phyloP scores from a whole-genome alignment of 305 asterid species.

The Rubia peregrina region DNA sequence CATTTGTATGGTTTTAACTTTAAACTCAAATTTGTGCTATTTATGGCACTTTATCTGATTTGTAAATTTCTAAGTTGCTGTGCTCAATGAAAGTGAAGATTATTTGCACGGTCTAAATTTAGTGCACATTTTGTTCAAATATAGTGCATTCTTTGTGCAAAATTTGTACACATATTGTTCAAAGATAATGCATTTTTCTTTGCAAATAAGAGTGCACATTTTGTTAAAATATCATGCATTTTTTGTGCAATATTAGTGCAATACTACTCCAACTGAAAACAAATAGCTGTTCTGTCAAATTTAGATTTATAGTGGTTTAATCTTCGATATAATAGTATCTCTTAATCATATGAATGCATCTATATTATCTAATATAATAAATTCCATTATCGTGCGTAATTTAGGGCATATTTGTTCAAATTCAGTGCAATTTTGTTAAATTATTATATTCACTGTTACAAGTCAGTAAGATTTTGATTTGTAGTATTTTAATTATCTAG shows the following conservation, averaged over 20 bases:
- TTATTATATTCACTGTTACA: not conserved
- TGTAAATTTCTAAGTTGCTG: not conserved
- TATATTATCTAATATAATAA: not conserved
- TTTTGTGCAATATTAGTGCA: not conserved
- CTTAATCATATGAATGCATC: not conserved
- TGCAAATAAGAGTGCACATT: constrained; percentile 2
- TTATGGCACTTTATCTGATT: not conserved
- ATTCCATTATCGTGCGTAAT: not conserved
- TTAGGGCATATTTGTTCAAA: not conserved
- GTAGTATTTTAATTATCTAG: not conserved
- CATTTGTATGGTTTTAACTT: not conserved
- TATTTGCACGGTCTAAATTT: not conserved
- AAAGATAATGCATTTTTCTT: not conserved
- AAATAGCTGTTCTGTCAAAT: not conserved
- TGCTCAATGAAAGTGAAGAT: not conserved
- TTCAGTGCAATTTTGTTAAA: not conserved
- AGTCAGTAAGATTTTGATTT: not conserved
- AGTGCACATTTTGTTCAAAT: not conserved
- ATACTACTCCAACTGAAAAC: not conserved
- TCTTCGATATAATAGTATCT: not conserved
- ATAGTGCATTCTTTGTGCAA: not conserved
- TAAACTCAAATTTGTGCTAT: not conserved
- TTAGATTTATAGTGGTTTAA: not conserved
- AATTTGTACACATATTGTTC: not conserved
- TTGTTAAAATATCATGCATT: not conserved